Percentiles rank a stretch among this genome's conserved stretches.
Evolutionary conservation across 2,329 filamentous ascomycete species (phyloP).

Genomic region (Pseudogymnoascus sp.): DNA sequence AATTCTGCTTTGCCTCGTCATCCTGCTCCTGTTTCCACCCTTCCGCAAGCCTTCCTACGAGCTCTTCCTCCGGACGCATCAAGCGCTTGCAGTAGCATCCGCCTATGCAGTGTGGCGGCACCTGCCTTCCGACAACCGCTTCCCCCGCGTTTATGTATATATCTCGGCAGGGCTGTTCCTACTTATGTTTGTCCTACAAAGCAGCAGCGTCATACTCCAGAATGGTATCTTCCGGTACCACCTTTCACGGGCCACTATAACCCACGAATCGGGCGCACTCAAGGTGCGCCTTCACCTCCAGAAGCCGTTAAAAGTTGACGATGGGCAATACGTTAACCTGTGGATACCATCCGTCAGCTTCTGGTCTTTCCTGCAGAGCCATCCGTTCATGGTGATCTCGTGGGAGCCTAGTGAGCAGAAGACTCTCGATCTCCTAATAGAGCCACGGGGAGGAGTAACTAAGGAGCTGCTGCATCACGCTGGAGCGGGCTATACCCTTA

Average conservation of each 20-base stretch:
- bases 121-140: too few relatives aligned
- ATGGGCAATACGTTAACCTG: neutral
- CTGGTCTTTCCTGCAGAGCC: too few relatives aligned
- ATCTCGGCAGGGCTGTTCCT: neutral
- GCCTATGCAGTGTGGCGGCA: too few relatives aligned
- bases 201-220: neutral
- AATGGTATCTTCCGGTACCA: neutral
- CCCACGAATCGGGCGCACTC: neutral
- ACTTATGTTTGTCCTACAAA: neutral
- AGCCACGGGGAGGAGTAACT: too few relatives aligned
- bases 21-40: neutral
- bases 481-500: too few relatives aligned
- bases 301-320: neutral
- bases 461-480: too few relatives aligned
- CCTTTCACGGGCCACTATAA: neutral
- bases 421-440: too few relatives aligned
- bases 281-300: neutral
- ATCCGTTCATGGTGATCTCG: too few relatives aligned
- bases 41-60: neutral
- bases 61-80: neutral
- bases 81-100: neutral
- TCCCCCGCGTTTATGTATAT: too few relatives aligned
- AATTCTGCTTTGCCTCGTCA: neutral
- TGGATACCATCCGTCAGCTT: neutral
- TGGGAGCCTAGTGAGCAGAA: too few relatives aligned